A percentile compares a stretch with the other conserved stretches of the same genome.
phyloP scores from a whole-genome alignment of 1,139 yeast species.

The Arxiozyma slooffiae region DNA sequence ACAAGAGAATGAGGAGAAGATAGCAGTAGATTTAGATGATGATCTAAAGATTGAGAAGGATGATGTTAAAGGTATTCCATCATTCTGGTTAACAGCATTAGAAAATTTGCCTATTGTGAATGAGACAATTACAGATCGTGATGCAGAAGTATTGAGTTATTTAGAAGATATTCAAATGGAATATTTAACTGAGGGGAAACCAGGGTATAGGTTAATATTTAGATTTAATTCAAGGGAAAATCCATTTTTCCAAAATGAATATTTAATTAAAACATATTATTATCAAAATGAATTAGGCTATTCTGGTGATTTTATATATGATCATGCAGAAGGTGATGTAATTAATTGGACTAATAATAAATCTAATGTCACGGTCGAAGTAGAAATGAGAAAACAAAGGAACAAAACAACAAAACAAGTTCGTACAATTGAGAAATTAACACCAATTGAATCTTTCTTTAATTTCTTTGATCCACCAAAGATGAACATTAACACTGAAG shows the following conservation, averaged over 20 bases:
- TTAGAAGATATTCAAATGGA: slow-evolving; percentile 69
- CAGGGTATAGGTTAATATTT: slow-evolving; percentile 84
- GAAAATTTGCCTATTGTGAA: slow-evolving; percentile 76
- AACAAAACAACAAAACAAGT: slow-evolving; percentile 96
- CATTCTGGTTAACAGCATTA: slow-evolving; percentile 93
- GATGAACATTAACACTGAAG: slow-evolving; percentile 7
- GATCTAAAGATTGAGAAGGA: slow-evolving; percentile 41
- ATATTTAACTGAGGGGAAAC: slow-evolving; percentile 57
- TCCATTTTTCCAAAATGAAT: slow-evolving; percentile 64
- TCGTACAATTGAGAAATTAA: slow-evolving; percentile 86
- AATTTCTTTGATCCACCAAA: slow-evolving; percentile 87
- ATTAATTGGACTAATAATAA: slow-evolving; percentile 80
- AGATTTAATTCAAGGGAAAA: slow-evolving; percentile 56
- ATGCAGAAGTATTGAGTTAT: slow-evolving; percentile 67
- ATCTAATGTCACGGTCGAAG: slow-evolving; percentile 69
- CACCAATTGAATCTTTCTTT: slow-evolving; percentile 90
- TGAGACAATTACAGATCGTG: slow-evolving; percentile 84
- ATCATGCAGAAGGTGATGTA: slow-evolving; percentile 86
- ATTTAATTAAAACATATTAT: slow-evolving; percentile 75
- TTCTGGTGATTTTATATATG: slow-evolving; percentile 93
- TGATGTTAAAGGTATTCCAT: slow-evolving; percentile 67
- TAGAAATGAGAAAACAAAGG: slow-evolving; percentile 95
- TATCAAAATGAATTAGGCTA: slow-evolving; percentile 92
- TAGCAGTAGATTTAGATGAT: slow-evolving; percentile 34
- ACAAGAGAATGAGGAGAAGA: slow-evolving; percentile 45